Evolutionary conservation across 108 stramenopile genomes (phyloP), one percentile per base, ranked within the genome.

Genomic region (Cyclostephanos tholiformis): DNA sequence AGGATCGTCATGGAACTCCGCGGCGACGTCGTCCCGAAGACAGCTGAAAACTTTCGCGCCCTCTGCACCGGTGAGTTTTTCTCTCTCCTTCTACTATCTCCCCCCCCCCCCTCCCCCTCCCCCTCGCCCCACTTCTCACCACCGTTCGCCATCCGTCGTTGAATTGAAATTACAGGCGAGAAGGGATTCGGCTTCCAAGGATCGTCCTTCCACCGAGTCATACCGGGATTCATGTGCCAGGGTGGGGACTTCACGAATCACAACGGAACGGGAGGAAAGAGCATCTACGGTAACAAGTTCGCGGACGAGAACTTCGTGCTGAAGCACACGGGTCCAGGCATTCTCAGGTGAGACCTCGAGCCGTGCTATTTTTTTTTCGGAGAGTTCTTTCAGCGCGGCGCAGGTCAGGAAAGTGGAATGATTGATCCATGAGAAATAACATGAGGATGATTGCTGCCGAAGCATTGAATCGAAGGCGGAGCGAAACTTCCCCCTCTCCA

Each of bases 151-250:
- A 10, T 29, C n/a, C 4, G 23, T 39, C 17, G 20, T 2, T 22
- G 22, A 17, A 32, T 32, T 32, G 32, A 32, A 41, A 41, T 12
- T 65, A 88, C 88, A 38, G 88, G 88, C 26, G 95, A 96, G 76
- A 97, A 97, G 72, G 97, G 97, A 52, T 71, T 82, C 27, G 96
- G 95, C 35, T 98, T 88, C 76, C 91, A 94, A 71, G 96, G 93
- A 64, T 90, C 79, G 5, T 43, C 67, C 55, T 99, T 99, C 85
- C 98, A 99, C 80, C 93, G 98, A 58, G 86, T 99, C 63, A 98
- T 99, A 80, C 96, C 96, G 9, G 86, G 88, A 56, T 99, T 99
- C 86, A 91, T 91, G 90, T 84, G 74, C 58, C 86, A 84, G 59
- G 79, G 74, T 23, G 79, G 81, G 8, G 73, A 71, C 56, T 83